These are phyloP conservation scores for Candida albicans DNA, from an alignment of 1,139 yeast genomes.

Conservation along the genomic window DNA sequence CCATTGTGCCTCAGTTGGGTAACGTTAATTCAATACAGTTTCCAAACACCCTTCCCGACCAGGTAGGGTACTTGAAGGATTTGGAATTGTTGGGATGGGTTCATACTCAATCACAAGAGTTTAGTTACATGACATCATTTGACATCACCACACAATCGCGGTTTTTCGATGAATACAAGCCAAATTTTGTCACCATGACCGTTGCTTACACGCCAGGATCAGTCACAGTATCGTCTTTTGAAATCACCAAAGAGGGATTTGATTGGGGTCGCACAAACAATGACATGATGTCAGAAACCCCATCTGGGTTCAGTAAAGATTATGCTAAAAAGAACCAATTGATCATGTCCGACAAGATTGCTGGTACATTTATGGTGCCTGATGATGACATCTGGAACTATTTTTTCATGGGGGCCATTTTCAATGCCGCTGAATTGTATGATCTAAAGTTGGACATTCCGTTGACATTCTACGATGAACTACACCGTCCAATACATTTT, in stretches of 20 bases:
- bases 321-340: constrained; percentile 70
- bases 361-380: constrained; percentile 88
- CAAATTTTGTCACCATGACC: constrained; percentile 53
- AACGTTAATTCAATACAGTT: constrained; percentile 64
- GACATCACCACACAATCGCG: constrained; percentile 63
- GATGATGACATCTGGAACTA: constrained; percentile 87
- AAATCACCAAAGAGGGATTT: constrained; percentile 62
- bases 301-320: constrained; percentile 61
- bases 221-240: constrained; percentile 69
- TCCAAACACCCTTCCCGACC: constrained; percentile 49
- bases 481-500: constrained; percentile 89
- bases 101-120: constrained; percentile 71
- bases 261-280: constrained; percentile 74
- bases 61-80: constrained; percentile 33
- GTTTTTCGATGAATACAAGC: constrained; percentile 27
- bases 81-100: constrained; percentile 76
- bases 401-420: constrained; percentile 83
- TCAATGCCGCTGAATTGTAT: constrained; percentile 63
- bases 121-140: constrained; percentile 60
- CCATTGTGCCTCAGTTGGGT: constrained; percentile 87
- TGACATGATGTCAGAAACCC: constrained; percentile 53
- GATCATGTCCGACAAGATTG: constrained; percentile 69
- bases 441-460: constrained; percentile 78
- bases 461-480: constrained; percentile 74
- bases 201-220: constrained; percentile 85